Percentiles rank a stretch among this genome's conserved stretches.
phyloP scores from a whole-genome alignment of 306 rosid species.

The Ormosia semicastrata region DNA sequence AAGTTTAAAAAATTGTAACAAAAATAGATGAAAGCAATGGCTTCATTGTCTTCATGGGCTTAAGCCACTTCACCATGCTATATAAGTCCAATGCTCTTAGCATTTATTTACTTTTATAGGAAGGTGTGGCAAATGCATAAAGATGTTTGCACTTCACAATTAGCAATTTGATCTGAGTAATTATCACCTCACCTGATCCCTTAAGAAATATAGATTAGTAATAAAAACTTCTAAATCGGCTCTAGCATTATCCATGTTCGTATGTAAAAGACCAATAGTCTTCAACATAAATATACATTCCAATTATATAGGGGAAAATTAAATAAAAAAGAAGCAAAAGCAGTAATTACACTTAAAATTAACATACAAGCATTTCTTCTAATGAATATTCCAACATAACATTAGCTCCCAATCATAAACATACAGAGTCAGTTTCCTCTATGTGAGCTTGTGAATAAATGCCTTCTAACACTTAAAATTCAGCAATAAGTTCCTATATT shows the following conservation, averaged over 20 bases:
- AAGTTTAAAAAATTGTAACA: not conserved
- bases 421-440: constrained; percentile 70
- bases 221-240: constrained; percentile 81
- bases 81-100: not conserved
- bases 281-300: constrained; percentile 43
- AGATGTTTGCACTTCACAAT: not conserved
- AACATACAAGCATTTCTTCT: constrained; percentile 61
- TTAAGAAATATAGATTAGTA: constrained; percentile 81
- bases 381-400: constrained; percentile 93
- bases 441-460: constrained; percentile 80
- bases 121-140: not conserved
- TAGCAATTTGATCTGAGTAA: constrained; percentile 68
- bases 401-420: constrained; percentile 95
- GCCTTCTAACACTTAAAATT: constrained; percentile 92
- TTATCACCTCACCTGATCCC: constrained; percentile 77
- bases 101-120: not conserved
- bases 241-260: constrained; percentile 81
- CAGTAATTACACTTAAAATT: constrained; percentile 4
- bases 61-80: not conserved
- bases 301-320: not conserved
- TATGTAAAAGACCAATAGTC: constrained; percentile 74
- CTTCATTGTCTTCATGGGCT: not conserved
- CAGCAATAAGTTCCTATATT: constrained; percentile 70
- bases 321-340: not conserved
- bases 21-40: not conserved